Percentiles rank a stretch among this genome's conserved stretches.
phyloP scores from a whole-genome alignment of 441 rosid genomes.

The Hypseocharis bilobata region DNA sequence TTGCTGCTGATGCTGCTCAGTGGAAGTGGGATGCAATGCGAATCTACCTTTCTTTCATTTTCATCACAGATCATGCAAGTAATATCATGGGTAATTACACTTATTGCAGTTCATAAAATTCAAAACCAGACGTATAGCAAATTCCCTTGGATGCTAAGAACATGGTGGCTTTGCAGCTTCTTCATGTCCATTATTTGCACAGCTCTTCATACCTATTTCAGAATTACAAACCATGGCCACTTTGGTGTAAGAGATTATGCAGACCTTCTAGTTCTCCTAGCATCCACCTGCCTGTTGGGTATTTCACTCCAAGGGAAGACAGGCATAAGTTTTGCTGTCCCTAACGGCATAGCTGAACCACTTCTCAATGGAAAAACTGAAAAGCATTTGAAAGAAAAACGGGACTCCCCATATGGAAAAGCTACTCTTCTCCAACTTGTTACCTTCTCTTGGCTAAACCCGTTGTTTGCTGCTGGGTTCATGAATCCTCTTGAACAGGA shows the following conservation, averaged over 20 bases:
- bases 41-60: constrained; percentile 31
- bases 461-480: constrained; percentile 59
- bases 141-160: constrained; percentile 65
- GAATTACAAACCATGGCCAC: constrained; percentile 27
- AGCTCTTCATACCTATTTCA: constrained; percentile 29
- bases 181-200: constrained; percentile 32
- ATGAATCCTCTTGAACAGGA: constrained; percentile 66
- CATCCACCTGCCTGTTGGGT: constrained; percentile 47
- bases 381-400: constrained; percentile 23
- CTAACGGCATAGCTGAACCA: constrained; percentile 43
- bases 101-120: constrained; percentile 33
- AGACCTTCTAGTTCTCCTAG: constrained; percentile 42
- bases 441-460: constrained; percentile 88
- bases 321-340: constrained; percentile 29
- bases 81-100: constrained; percentile 40
- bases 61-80: constrained; percentile 51
- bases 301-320: constrained; percentile 69
- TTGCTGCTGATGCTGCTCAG: constrained; percentile 37
- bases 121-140: constrained; percentile 23
- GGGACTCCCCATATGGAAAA: constrained; percentile 55
- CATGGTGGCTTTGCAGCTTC: constrained; percentile 87
- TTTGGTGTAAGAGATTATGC: constrained; percentile 37
- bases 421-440: constrained; percentile 68
- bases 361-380: constrained; percentile 39
- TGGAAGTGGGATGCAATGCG: constrained; percentile 32